phyloP scores from a whole-genome alignment of 2,329 filamentous ascomycete species.

The Cladobotryum mycophilum region DNA sequence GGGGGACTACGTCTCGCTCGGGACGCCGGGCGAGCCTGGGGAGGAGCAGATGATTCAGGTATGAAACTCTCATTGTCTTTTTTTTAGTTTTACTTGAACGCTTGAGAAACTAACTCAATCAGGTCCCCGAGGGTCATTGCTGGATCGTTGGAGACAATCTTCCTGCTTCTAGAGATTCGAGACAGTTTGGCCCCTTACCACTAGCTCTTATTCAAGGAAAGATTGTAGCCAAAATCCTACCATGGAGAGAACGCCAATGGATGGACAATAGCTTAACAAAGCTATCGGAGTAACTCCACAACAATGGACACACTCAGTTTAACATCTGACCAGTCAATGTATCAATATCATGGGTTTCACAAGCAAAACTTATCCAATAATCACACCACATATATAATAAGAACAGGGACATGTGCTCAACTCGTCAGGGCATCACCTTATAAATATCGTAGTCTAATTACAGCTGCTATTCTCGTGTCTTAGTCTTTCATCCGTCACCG shows the following conservation, averaged over 20 bases:
- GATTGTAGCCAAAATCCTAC: slow-evolving; percentile 58
- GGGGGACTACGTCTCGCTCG: slow-evolving; percentile 66
- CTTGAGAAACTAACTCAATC: background rate
- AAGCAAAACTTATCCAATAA: too few species aligned
- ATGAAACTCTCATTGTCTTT: slow-evolving; percentile 5
- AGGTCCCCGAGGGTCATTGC: slow-evolving; percentile 89
- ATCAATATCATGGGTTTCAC: too few species aligned
- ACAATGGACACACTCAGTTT: slow-evolving; percentile 3
- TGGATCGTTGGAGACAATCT: slow-evolving; percentile 89
- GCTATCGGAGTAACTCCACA: slow-evolving; percentile 22
- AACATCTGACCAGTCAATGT: too few species aligned
- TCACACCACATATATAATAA: too few species aligned
- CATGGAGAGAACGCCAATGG: slow-evolving; percentile 45
- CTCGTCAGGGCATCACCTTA: background rate
- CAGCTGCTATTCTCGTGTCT: slow-evolving; percentile 20
- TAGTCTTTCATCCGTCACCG: slow-evolving; percentile 10
- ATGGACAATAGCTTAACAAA: slow-evolving; percentile 33
- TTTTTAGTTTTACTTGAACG: too few species aligned
- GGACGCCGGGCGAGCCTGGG: slow-evolving; percentile 48
- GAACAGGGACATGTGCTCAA: too few species aligned
- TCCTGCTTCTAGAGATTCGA: slow-evolving; percentile 75
- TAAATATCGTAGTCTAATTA: slow-evolving; percentile 28
- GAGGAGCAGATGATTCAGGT: slow-evolving; percentile 61
- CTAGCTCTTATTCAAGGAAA: slow-evolving; percentile 80
- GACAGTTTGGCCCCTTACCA: slow-evolving; percentile 79